Evolutionary conservation across 441 rosid species (phyloP), one percentile per base, ranked within the genome.

Genomic region (Omphalea diandra): DNA sequence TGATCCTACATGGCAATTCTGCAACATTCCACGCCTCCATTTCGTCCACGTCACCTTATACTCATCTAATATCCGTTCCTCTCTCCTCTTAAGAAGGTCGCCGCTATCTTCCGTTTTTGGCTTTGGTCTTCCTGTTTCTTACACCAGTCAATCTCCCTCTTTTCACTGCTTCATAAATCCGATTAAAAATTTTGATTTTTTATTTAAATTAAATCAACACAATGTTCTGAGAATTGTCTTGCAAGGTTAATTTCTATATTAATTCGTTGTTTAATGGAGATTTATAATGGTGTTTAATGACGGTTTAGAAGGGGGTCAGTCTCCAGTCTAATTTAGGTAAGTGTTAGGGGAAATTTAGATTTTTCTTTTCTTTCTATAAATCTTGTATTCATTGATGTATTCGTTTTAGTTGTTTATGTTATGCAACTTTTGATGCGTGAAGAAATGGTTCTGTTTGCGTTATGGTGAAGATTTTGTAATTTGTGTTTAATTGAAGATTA

Each of bases 41-140:
- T 76, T 76, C 17, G 1, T 76, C 83, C 84, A 76, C 70, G 79
- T 83, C 83, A 57, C 31, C n/a, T 2, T 11, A 36, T 18, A 0
- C 65, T 33, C 22, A 17, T 69, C 73, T 55, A 68, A 62, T 68
- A 38, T 75, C 79, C 73, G 35, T 62, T 73, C 29, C 55, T 46
- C 4, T 52, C 63, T 44, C 69, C 41, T 15, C 53, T 36, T 17
- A 38, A 33, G 20, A 22, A 46, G 29, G 49, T 50, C 50, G 60
- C 50, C 63, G 36, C 35, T 31, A 55, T 32, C 31, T n/a, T n/a
- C n/a, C 17, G 0, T 33, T 22, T 7, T 33, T n/a, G 22, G 8
- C 18, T 46, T 62, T 58, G 14, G 15, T 33, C 47, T 63, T 44
- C 27, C 73, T 29, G 33, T 67, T 66, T 80, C 76, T 47, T 32